Percentiles rank a stretch among this genome's conserved stretches.
Evolutionary conservation across 2,329 filamentous ascomycete species (phyloP).

Genomic region (Aspergillus ochraceus): DNA sequence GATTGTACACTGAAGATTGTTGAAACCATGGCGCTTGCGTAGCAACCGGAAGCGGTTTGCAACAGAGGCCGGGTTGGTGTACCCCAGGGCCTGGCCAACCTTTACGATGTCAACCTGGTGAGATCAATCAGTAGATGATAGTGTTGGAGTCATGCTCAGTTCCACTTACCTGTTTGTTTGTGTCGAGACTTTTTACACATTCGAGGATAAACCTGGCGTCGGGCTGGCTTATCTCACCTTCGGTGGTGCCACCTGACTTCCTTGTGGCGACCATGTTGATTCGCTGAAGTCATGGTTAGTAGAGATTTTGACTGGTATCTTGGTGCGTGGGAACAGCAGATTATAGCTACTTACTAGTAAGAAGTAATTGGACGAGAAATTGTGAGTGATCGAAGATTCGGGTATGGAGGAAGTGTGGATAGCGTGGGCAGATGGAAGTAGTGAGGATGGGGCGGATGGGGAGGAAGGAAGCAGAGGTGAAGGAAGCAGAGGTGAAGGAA

Average conservation of each 20-base stretch:
- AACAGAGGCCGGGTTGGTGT: constrained; percentile 28
- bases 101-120: constrained; percentile 27
- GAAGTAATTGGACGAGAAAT: background rate
- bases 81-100: constrained; percentile 25
- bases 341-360: background rate
- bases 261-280: constrained; percentile 5
- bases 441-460: background rate
- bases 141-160: background rate
- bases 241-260: background rate
- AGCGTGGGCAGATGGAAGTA: background rate
- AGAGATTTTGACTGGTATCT: background rate
- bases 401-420: background rate
- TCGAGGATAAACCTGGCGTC: constrained; percentile 28
- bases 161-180: constrained; percentile 14
- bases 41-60: constrained; percentile 29
- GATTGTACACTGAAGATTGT: constrained; percentile 7
- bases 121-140: background rate
- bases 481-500: background rate
- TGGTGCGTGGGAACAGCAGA: background rate
- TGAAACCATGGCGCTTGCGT: constrained; percentile 26
- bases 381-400: background rate
- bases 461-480: background rate
- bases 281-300: background rate
- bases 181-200: constrained; percentile 25
- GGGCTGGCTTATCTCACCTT: background rate